A percentile compares a stretch with the other conserved stretches of the same genome.
These are phyloP conservation scores for Parafenestella ontariensis DNA, from an alignment of 2,329 filamentous ascomycete genomes.

Conservation along the genomic window DNA sequence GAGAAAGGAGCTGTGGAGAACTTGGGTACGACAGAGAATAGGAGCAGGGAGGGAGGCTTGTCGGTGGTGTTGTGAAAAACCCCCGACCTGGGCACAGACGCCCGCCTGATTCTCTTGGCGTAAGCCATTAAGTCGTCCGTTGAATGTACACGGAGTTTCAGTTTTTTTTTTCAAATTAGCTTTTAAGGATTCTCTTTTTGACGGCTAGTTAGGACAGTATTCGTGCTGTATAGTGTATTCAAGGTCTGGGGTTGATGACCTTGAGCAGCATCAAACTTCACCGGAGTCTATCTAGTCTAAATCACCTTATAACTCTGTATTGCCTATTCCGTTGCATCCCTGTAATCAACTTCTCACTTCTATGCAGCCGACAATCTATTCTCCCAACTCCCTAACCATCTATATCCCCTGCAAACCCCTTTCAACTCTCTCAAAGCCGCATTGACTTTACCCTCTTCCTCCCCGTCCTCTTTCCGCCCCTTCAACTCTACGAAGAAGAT, in stretches of 20 bases:
- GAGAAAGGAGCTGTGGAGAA: too few relatives aligned
- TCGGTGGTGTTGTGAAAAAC: not conserved
- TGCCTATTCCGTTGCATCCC: too few relatives aligned
- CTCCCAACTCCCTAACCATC: slow-evolving; percentile 74
- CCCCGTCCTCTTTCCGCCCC: slow-evolving; percentile 67
- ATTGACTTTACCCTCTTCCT: slow-evolving; percentile 64
- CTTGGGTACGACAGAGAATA: not conserved
- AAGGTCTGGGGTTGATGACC: too few relatives aligned
- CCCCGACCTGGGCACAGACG: too few relatives aligned
- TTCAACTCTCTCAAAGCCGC: slow-evolving; percentile 66
- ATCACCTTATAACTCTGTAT: too few relatives aligned
- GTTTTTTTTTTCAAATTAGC: not conserved
- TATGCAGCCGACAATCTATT: slow-evolving; percentile 14
- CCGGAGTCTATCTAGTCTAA: too few relatives aligned
- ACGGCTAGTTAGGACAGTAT: too few relatives aligned
- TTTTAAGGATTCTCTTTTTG: not conserved
- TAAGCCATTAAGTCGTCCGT: not conserved
- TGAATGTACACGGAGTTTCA: not conserved
- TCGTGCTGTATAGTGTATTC: too few relatives aligned
- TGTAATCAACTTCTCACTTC: too few relatives aligned
- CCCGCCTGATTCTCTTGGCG: too few relatives aligned
- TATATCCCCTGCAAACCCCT: slow-evolving; percentile 65
- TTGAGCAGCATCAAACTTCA: too few relatives aligned
- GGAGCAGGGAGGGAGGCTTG: not conserved
- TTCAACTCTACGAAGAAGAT: slow-evolving; percentile 94